These are phyloP conservation scores for Monilinia fructicola DNA, from an alignment of 2,329 filamentous ascomycete genomes.

Conservation along the genomic window DNA sequence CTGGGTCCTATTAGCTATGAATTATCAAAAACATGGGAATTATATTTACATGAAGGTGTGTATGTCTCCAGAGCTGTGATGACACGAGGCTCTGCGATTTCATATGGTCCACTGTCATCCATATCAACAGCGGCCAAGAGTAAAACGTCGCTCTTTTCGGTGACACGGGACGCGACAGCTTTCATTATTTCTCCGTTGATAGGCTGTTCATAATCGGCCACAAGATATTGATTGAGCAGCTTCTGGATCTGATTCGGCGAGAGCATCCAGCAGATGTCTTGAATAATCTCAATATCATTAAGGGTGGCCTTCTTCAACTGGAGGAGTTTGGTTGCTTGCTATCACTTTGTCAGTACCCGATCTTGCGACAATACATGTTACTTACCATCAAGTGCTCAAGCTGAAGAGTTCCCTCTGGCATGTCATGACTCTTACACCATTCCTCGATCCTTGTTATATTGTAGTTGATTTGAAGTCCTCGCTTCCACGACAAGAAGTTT, in stretches of 20 bases:
- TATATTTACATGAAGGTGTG: slow-evolving; percentile 84
- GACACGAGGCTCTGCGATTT: slow-evolving; percentile 93
- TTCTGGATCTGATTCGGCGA: slow-evolving; percentile 99
- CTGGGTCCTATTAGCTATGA: slow-evolving; percentile 48
- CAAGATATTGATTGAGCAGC: slow-evolving; percentile 95
- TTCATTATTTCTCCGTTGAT: slow-evolving; percentile 99
- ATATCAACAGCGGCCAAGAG: slow-evolving; percentile 94
- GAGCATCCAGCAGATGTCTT: slow-evolving; percentile 99
- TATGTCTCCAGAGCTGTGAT: slow-evolving; percentile 98
- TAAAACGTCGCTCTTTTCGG: slow-evolving; percentile 96
- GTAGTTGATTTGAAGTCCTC: slow-evolving; percentile 98
- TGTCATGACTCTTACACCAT: slow-evolving; percentile 99
- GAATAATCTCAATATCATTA: slow-evolving; percentile 99
- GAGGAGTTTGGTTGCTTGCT: slow-evolving; percentile 97
- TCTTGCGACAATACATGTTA: slow-evolving; percentile 17
- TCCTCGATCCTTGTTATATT: slow-evolving; percentile 99
- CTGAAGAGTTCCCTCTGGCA: slow-evolving; percentile 97
- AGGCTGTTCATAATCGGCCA: slow-evolving; percentile 97
- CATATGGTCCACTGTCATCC: slow-evolving; percentile 97
- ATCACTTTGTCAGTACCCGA: slow-evolving; percentile 39
- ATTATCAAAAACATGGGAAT: neutral
- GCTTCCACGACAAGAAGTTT: slow-evolving; percentile 99
- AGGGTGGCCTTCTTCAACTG: slow-evolving; percentile 98
- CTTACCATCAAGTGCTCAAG: slow-evolving; percentile 94
- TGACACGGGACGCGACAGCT: slow-evolving; percentile 92